A percentile compares a stretch with the other conserved stretches of the same genome.
phyloP scores from a whole-genome alignment of 768 basidiomycete species.

The Pleurotus salmoneostramineus region DNA sequence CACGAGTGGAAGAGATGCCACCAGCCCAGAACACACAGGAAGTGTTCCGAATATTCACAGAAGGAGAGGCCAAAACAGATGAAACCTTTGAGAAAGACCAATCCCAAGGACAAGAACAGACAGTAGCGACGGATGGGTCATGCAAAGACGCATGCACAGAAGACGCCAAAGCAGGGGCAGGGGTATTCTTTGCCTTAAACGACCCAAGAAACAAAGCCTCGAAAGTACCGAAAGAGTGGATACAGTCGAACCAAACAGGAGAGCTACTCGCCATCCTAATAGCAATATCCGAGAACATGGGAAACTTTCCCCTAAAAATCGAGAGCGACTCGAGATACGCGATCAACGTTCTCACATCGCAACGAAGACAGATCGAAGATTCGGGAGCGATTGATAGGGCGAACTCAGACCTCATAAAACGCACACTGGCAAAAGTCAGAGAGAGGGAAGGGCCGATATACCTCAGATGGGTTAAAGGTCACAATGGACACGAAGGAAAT shows the following conservation, averaged over 20 bases:
- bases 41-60: conserved; percentile 1
- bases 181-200: background rate
- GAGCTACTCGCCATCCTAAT: conserved; percentile 12
- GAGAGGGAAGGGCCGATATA: conserved; percentile 10
- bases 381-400: conserved; percentile 15
- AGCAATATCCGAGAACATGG: conserved; percentile 1
- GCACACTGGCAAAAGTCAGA: conserved; percentile 8
- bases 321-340: conserved; percentile 19
- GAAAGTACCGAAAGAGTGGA: conserved; percentile 7
- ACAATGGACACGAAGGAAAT: conserved; percentile 14
- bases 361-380: conserved; percentile 19
- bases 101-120: background rate
- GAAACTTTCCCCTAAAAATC: conserved; percentile 9
- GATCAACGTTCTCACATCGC: conserved; percentile 17
- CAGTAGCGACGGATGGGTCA: background rate
- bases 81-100: background rate
- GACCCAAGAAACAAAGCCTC: conserved; percentile 14
- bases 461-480: conserved; percentile 23
- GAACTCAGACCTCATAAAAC: conserved; percentile 13
- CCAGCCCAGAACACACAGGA: background rate
- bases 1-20: background rate
- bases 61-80: background rate
- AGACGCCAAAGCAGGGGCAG: background rate
- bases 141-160: background rate
- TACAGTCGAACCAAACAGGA: conserved; percentile 17